These are phyloP conservation scores for Zygosaccharomyces gambellarensis DNA, from an alignment of 805 yeast species.

Conservation along the genomic window DNA sequence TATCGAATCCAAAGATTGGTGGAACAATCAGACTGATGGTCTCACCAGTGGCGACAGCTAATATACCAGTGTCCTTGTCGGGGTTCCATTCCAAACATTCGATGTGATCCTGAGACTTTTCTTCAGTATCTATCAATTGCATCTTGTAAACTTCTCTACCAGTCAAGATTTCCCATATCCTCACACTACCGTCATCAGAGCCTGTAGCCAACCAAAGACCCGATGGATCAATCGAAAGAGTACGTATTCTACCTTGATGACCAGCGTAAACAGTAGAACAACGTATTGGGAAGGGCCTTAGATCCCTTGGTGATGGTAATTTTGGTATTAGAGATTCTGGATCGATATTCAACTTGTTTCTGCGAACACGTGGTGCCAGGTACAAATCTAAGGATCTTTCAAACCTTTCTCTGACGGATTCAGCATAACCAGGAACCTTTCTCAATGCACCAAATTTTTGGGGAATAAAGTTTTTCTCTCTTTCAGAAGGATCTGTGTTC, in stretches of 20 bases:
- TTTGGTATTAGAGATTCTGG: conserved; percentile 96
- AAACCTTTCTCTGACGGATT: conserved; percentile 80
- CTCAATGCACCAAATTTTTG: conserved; percentile 77
- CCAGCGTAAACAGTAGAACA: conserved; percentile 82
- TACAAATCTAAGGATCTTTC: conserved; percentile 92
- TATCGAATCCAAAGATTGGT: conserved; percentile 82
- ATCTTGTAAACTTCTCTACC: conserved; percentile 86
- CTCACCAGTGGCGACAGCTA: conserved; percentile 83
- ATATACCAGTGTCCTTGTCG: conserved; percentile 60
- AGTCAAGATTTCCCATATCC: conserved; percentile 94
- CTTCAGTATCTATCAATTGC: conserved; percentile 45
- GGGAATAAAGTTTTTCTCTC: conserved; percentile 76
- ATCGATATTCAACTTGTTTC: conserved; percentile 84
- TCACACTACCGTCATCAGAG: conserved; percentile 90
- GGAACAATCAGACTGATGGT: conserved; percentile 75
- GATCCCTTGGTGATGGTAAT: conserved; percentile 92
- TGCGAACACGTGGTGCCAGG: conserved; percentile 93
- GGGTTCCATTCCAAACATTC: conserved; percentile 92
- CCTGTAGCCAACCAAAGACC: conserved; percentile 98
- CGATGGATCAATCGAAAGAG: conserved; percentile 76
- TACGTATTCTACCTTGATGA: conserved; percentile 76
- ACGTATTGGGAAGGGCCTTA: conserved; percentile 93
- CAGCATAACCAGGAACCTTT: conserved; percentile 89
- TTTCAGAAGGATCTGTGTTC: conserved; percentile 63
- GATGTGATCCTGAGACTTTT: conserved; percentile 68